Evolutionary conservation across 768 basidiomycete genomes (phyloP).

Genomic region (Cystobasidium tubakii): DNA sequence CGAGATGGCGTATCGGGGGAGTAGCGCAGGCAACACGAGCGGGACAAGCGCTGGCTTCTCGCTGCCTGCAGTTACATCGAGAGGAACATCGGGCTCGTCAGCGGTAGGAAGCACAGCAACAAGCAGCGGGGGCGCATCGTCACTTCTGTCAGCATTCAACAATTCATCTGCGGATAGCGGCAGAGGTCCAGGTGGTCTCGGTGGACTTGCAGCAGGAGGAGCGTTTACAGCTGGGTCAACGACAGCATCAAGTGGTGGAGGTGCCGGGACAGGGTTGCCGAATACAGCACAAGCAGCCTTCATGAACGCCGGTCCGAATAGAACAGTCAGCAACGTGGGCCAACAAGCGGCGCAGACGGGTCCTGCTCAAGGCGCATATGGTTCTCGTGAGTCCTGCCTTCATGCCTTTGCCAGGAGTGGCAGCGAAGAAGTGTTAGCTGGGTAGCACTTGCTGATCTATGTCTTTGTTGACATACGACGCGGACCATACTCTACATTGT

Average conservation of each 20-base stretch:
- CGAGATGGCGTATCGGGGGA: constrained; percentile 28
- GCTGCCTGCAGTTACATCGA: constrained; percentile 22
- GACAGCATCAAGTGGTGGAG: background rate
- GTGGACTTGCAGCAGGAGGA: background rate
- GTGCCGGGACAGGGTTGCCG: background rate
- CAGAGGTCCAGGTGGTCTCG: background rate
- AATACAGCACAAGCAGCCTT: constrained; percentile 33
- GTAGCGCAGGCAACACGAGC: background rate
- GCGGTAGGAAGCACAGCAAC: background rate
- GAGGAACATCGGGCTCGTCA: background rate
- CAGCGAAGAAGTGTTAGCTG: background rate
- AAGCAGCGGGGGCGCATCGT: constrained; percentile 5
- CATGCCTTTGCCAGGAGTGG: background rate
- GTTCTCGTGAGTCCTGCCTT: constrained; percentile 19
- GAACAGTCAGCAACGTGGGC: constrained; percentile 36
- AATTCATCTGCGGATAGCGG: background rate
- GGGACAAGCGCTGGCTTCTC: constrained; percentile 25
- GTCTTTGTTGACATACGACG: too few species aligned
- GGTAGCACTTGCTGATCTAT: background rate
- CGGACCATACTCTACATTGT: background rate
- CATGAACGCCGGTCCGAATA: constrained; percentile 33
- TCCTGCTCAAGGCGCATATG: constrained; percentile 18
- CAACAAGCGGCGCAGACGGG: constrained; percentile 30
- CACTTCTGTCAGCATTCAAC: constrained; percentile 34
- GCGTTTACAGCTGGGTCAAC: constrained; percentile 6